A percentile compares a stretch with the other conserved stretches of the same genome.
Conservation (phyloP, 1,139 yeast genomes). For the Lizanozyma gosingica region DNA sequence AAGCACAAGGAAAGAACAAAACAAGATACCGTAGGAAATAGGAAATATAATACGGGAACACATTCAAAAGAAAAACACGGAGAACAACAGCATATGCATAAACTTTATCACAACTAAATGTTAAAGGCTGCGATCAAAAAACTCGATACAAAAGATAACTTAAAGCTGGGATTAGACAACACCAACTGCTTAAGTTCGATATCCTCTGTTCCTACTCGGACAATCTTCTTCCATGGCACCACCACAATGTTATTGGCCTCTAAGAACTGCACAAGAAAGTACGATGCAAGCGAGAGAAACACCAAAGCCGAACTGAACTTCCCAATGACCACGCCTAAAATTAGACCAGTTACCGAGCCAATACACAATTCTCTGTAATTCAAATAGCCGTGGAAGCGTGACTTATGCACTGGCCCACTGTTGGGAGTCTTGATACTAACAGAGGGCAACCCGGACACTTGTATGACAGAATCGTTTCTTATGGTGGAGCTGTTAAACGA, state of each 20-base stretch:
- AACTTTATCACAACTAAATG: not conserved
- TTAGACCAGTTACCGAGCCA: not conserved
- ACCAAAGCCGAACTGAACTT: not conserved
- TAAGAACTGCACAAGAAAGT: not conserved
- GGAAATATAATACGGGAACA: no score
- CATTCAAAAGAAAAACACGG: no score
- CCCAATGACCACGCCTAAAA: not conserved
- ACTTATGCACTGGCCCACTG: conserved; percentile 2
- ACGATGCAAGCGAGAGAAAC: not conserved
- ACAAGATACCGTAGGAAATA: no score
- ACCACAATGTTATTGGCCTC: not conserved
- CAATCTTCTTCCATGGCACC: not conserved
- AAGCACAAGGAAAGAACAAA: not conserved
- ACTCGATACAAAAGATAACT: not conserved
- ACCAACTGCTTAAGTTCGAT: not conserved
- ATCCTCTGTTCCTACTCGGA: not conserved
- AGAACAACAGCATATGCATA: no score
- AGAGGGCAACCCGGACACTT: not conserved
- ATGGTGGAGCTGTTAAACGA: not conserved
- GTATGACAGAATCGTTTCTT: conserved; percentile 5
- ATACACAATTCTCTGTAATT: not conserved
- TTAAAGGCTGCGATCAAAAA: not conserved
- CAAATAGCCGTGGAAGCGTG: conserved; percentile 1
- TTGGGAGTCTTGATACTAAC: conserved; percentile 1
- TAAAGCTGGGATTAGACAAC: not conserved